These are phyloP conservation scores for Verruconis gallopava DNA, from an alignment of 2,329 filamentous ascomycete species.

Conservation along the genomic window DNA sequence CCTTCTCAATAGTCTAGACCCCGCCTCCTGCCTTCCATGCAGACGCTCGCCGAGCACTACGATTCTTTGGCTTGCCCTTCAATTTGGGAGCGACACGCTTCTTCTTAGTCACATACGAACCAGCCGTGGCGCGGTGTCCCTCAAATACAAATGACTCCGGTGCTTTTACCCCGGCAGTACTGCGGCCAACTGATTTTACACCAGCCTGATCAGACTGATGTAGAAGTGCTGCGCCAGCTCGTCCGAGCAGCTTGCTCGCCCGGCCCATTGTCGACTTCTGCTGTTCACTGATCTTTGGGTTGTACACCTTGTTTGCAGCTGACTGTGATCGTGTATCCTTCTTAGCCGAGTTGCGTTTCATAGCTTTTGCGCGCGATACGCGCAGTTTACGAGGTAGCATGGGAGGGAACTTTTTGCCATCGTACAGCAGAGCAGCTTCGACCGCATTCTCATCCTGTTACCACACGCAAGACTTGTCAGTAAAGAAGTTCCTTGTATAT, in stretches of 20 bases:
- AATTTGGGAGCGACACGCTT: slow-evolving; percentile 29
- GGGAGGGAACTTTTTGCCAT: slow-evolving; percentile 87
- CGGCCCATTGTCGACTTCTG: slow-evolving; percentile 61
- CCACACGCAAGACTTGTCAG: too few relatives aligned
- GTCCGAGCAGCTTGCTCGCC: slow-evolving; percentile 60
- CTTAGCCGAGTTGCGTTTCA: slow-evolving; percentile 25
- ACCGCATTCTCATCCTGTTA: slow-evolving; percentile 68
- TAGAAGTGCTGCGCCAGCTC: slow-evolving; percentile 45
- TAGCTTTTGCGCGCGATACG: slow-evolving; percentile 71
- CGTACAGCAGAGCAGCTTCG: slow-evolving; percentile 75
- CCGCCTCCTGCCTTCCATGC: slow-evolving; percentile 31
- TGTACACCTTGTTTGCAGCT: slow-evolving; percentile 39
- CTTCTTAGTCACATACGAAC: slow-evolving; percentile 44
- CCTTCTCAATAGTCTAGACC: slow-evolving; percentile 17
- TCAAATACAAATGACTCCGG: slow-evolving; percentile 70
- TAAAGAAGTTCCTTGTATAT: too few relatives aligned
- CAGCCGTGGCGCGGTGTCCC: slow-evolving; percentile 59
- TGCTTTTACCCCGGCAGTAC: slow-evolving; percentile 33
- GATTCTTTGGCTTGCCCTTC: slow-evolving; percentile 28
- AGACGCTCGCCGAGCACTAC: slow-evolving; percentile 29
- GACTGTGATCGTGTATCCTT: slow-evolving; percentile 14
- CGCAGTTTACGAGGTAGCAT: slow-evolving; percentile 82
- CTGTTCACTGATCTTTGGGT: slow-evolving; percentile 56
- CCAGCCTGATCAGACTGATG: slow-evolving; percentile 14
- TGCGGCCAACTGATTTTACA: slow-evolving; percentile 10